These are phyloP conservation scores for Solanum ossicruentum DNA, from an alignment of 257 asterid species.

Conservation along the genomic window DNA sequence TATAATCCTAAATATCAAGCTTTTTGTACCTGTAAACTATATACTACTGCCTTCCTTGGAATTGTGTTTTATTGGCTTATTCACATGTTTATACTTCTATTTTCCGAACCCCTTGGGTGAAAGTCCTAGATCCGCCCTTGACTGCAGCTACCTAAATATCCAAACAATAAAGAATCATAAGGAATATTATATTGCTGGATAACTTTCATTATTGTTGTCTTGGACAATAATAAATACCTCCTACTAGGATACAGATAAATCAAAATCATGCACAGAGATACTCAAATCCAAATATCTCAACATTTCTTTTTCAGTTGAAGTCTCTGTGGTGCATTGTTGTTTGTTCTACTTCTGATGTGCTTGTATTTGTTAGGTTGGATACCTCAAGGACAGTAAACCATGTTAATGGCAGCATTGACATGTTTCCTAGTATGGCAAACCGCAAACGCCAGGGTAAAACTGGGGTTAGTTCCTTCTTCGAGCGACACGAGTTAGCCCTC, in stretches of 20 bases:
- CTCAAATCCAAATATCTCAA: background rate
- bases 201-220: background rate
- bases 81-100: too few species aligned
- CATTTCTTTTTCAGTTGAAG: background rate
- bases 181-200: background rate
- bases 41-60: too few species aligned
- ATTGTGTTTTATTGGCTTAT: too few species aligned
- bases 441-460: conserved; percentile 36
- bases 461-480: conserved; percentile 72
- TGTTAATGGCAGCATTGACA: conserved; percentile 23
- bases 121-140: too few species aligned
- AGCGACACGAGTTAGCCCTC: conserved; percentile 70
- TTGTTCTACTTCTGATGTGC: background rate
- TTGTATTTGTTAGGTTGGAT: conserved; percentile 35
- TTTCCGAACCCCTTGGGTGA: too few species aligned
- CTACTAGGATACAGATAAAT: background rate
- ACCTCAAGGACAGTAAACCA: conserved; percentile 24
- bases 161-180: background rate
- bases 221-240: background rate
- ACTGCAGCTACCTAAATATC: background rate
- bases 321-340: background rate
- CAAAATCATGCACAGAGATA: background rate
- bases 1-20: too few species aligned
- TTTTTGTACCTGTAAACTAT: too few species aligned
- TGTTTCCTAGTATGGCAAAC: conserved; percentile 20